These are phyloP conservation scores for Chamaenerion angustifolium DNA, from an alignment of 345 rosid genomes.

Conservation along the genomic window DNA sequence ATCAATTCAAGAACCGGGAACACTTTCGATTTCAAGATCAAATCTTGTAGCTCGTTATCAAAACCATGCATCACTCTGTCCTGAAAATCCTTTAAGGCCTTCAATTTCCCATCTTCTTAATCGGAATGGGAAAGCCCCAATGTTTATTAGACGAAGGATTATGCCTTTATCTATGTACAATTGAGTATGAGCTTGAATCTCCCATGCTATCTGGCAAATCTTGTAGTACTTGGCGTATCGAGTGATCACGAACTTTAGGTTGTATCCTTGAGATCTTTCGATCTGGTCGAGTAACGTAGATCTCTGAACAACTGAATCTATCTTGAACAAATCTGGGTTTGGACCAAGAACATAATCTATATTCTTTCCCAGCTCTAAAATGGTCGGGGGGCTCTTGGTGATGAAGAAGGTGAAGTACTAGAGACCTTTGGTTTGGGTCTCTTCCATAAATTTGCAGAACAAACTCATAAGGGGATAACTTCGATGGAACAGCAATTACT, in stretches of 20 bases:
- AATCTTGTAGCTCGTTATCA: constrained; percentile 33
- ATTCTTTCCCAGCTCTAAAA: constrained; percentile 15
- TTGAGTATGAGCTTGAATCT: constrained; percentile 23
- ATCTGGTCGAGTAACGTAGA: constrained; percentile 24
- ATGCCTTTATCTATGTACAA: constrained; percentile 17
- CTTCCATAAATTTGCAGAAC: too few species aligned
- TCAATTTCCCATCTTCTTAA: constrained; percentile 18
- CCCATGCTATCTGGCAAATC: constrained; percentile 20
- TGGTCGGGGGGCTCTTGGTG: constrained; percentile 9
- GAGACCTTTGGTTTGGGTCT: constrained; percentile 28
- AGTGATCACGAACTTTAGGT: constrained; percentile 17
- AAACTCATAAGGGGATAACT: too few species aligned
- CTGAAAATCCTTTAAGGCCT: constrained; percentile 23
- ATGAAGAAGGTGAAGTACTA: constrained; percentile 23
- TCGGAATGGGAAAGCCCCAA: constrained; percentile 10
- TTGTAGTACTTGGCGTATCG: constrained; percentile 27
- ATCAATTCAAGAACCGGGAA: too few species aligned
- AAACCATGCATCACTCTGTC: constrained; percentile 29
- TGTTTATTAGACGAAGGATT: constrained; percentile 18
- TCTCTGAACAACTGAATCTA: constrained; percentile 16
- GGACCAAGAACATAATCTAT: constrained; percentile 6
- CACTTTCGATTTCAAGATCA: too few species aligned
- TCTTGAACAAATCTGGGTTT: constrained; percentile 16
- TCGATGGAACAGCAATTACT: too few species aligned
- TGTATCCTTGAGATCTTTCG: constrained; percentile 12